A percentile compares a stretch with the other conserved stretches of the same genome.
These are phyloP conservation scores for Botrytis porri DNA, from an alignment of 2,329 filamentous ascomycete genomes.

Conservation along the genomic window DNA sequence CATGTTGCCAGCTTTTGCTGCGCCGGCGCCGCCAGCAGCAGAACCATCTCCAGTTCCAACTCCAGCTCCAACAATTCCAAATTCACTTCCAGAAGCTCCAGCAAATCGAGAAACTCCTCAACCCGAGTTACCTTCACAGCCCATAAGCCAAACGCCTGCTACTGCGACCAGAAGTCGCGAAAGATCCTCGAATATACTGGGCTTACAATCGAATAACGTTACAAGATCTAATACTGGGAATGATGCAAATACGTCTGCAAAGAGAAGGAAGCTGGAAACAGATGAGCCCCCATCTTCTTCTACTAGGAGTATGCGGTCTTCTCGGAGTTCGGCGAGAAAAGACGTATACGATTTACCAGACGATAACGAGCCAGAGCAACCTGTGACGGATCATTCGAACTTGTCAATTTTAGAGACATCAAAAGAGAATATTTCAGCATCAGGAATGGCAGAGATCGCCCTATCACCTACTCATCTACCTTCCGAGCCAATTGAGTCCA, in stretches of 20 bases:
- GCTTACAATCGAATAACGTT: slow-evolving; percentile 7
- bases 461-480: not conserved
- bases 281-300: slow-evolving; percentile 29
- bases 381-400: not conserved
- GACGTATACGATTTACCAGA: slow-evolving; percentile 30
- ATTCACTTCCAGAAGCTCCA: slow-evolving; percentile 6
- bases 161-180: slow-evolving; percentile 17
- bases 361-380: slow-evolving; percentile 23
- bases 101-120: slow-evolving; percentile 21
- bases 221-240: slow-evolving; percentile 25
- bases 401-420: no score
- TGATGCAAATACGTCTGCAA: slow-evolving; percentile 39
- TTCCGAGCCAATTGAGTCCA: slow-evolving; percentile 4
- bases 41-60: not conserved
- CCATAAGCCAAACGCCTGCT: slow-evolving; percentile 27
- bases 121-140: slow-evolving; percentile 24
- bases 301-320: slow-evolving; percentile 31
- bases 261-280: slow-evolving; percentile 35
- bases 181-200: slow-evolving; percentile 4
- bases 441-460: not conserved
- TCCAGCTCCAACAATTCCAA: slow-evolving; percentile 15
- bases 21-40: slow-evolving; percentile 20
- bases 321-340: slow-evolving; percentile 26
- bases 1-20: slow-evolving; percentile 43
- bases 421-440: not conserved